Conservation (phyloP, 345 rosid species). For the Anastatica hierochuntica region DNA sequence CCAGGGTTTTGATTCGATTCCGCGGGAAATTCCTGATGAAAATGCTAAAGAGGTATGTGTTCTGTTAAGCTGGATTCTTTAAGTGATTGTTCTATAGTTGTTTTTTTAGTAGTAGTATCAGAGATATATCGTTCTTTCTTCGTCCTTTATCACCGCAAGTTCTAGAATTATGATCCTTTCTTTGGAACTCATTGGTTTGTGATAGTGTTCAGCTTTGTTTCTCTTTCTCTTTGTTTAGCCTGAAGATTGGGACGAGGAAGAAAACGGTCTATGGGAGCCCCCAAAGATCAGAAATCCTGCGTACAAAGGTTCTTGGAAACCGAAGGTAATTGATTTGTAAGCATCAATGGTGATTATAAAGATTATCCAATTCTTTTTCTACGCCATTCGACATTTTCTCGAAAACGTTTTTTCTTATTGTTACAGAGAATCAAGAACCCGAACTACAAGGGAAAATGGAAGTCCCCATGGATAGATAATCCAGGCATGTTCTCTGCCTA, state of each 20-base stretch:
- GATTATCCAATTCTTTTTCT: not conserved
- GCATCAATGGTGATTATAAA: not conserved
- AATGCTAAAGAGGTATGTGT: slow-evolving; percentile 50
- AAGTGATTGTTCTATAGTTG: too few species aligned
- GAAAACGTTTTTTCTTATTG: not conserved
- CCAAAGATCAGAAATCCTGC: slow-evolving; percentile 64
- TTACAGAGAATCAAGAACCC: slow-evolving; percentile 87
- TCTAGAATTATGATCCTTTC: not conserved
- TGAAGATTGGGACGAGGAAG: slow-evolving; percentile 69
- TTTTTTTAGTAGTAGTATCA: too few species aligned
- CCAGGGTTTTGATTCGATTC: slow-evolving; percentile 61
- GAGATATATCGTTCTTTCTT: too few species aligned
- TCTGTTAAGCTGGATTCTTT: not conserved
- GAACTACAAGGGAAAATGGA: slow-evolving; percentile 91
- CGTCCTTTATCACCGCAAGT: too few species aligned
- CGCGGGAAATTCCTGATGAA: slow-evolving; percentile 51
- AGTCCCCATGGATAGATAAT: slow-evolving; percentile 78
- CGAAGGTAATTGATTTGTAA: slow-evolving; percentile 38
- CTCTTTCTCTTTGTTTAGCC: slow-evolving; percentile 36
- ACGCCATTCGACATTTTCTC: not conserved
- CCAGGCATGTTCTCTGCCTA: slow-evolving; percentile 43
- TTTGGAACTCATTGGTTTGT: slow-evolving; percentile 3
- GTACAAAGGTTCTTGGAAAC: slow-evolving; percentile 76
- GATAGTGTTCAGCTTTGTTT: not conserved
- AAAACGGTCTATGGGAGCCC: slow-evolving; percentile 57